phyloP scores from a whole-genome alignment of 164 flowering plant genomes.

The Akebia trifoliata region DNA sequence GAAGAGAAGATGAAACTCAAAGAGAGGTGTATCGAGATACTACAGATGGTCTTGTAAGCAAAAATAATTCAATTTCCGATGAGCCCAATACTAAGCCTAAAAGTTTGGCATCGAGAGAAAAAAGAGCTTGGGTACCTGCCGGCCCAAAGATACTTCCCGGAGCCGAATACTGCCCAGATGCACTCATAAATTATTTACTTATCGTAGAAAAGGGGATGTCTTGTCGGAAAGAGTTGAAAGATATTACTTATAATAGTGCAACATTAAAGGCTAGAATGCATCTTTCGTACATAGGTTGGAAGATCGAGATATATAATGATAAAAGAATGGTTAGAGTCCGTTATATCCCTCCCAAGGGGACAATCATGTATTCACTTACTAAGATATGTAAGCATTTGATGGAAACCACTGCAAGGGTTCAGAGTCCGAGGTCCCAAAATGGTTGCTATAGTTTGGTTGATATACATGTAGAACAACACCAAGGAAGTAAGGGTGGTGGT shows the following conservation, averaged over 20 bases:
- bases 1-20: slow-evolving; percentile 4
- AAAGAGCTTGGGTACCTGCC: slow-evolving; percentile 8
- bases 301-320: slow-evolving; percentile 28
- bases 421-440: not conserved
- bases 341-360: slow-evolving; percentile 47
- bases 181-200: slow-evolving; percentile 28
- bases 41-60: not conserved
- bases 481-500: slow-evolving; percentile 7
- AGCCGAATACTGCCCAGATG: slow-evolving; percentile 22
- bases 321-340: slow-evolving; percentile 15
- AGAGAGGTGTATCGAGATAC: slow-evolving; percentile 2
- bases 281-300: slow-evolving; percentile 62
- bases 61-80: not conserved
- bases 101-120: not conserved
- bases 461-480: slow-evolving; percentile 8
- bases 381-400: slow-evolving; percentile 27
- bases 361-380: slow-evolving; percentile 30
- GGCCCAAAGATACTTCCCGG: slow-evolving; percentile 3
- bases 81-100: not conserved
- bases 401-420: not conserved
- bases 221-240: no score
- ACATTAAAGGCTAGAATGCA: slow-evolving; percentile 36
- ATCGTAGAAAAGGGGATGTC: not conserved
- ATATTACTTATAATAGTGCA: slow-evolving; percentile 15
- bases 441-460: slow-evolving; percentile 17